These are phyloP conservation scores for Thelephora aurantiotincta DNA, from an alignment of 768 basidiomycete species.

Conservation along the genomic window DNA sequence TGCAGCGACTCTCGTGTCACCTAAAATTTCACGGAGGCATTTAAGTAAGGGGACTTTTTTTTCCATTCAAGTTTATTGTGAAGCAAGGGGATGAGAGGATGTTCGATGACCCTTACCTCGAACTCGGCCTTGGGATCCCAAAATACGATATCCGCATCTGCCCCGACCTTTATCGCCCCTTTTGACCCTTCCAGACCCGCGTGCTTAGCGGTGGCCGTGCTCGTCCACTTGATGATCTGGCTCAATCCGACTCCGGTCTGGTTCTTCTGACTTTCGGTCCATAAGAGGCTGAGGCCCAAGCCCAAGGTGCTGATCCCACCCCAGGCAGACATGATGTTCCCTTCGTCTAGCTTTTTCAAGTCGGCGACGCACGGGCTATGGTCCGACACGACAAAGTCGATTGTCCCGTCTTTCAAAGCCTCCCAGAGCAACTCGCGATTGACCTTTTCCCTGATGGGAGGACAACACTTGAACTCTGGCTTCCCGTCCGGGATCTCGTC, in stretches of 20 bases:
- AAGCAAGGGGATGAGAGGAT: constrained; percentile 1
- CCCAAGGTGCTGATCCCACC: constrained; percentile 90
- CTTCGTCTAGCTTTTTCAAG: constrained; percentile 65
- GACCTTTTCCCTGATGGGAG: constrained; percentile 64
- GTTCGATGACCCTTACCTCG: constrained; percentile 17
- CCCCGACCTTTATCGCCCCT: constrained; percentile 58
- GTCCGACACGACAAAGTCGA: constrained; percentile 92
- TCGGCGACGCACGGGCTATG: constrained; percentile 83
- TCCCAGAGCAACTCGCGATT: constrained; percentile 75
- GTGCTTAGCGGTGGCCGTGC: constrained; percentile 60
- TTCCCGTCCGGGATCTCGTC: constrained; percentile 58
- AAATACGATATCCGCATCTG: constrained; percentile 77
- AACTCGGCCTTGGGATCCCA: constrained; percentile 54
- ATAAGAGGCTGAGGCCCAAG: constrained; percentile 75
- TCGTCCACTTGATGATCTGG: constrained; percentile 65
- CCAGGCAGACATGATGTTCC: constrained; percentile 85
- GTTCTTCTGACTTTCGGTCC: constrained; percentile 60
- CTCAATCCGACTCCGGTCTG: constrained; percentile 37
- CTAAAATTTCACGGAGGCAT: constrained; percentile 26
- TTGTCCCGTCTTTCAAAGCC: constrained; percentile 66
- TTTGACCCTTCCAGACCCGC: constrained; percentile 59
- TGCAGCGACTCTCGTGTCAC: constrained; percentile 58
- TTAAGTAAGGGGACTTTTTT: constrained; percentile 6
- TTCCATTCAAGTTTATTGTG: too few species aligned
- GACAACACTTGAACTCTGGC: constrained; percentile 93